A percentile compares a stretch with the other conserved stretches of the same genome.
Conservation (phyloP, 768 basidiomycete genomes). For the Psilocybe cubensis region DNA sequence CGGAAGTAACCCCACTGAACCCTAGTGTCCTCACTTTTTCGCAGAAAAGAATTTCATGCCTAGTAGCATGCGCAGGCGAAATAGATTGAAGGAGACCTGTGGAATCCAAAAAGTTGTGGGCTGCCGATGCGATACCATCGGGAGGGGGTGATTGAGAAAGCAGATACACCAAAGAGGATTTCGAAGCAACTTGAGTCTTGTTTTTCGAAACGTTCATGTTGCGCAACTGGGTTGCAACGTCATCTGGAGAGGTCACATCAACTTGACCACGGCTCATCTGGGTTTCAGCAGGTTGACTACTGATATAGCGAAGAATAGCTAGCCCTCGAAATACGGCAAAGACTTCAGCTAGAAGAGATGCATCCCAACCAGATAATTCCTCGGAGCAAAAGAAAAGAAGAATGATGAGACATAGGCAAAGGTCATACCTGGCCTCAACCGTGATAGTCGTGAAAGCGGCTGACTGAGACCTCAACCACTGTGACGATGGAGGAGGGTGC, state of each 20-base stretch:
- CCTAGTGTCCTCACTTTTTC: slow-evolving; percentile 68
- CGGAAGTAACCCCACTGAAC: slow-evolving; percentile 61
- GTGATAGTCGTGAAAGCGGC: slow-evolving; percentile 65
- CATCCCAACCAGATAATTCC: slow-evolving; percentile 65
- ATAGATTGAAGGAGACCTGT: slow-evolving; percentile 70
- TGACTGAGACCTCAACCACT: slow-evolving; percentile 65
- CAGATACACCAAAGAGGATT: slow-evolving; percentile 65
- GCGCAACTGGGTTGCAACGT: slow-evolving; percentile 69
- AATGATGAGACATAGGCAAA: slow-evolving; percentile 65
- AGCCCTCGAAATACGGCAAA: slow-evolving; percentile 82
- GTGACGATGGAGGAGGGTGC: slow-evolving; percentile 56
- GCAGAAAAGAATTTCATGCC: slow-evolving; percentile 74
- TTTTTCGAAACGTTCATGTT: slow-evolving; percentile 72
- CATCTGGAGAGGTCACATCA: slow-evolving; percentile 44
- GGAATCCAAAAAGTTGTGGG: slow-evolving; percentile 72
- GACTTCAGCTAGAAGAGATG: slow-evolving; percentile 67
- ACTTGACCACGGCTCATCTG: slow-evolving; percentile 12
- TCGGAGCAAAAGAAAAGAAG: slow-evolving; percentile 75
- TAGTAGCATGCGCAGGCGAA: slow-evolving; percentile 68
- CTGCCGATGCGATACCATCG: slow-evolving; percentile 55
- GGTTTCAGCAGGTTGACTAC: slow-evolving; percentile 55
- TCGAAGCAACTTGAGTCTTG: slow-evolving; percentile 49
- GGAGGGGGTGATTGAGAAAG: slow-evolving; percentile 55
- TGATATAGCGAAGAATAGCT: slow-evolving; percentile 67
- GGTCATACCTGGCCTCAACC: slow-evolving; percentile 75